Evolutionary conservation across 805 yeast species (phyloP).

Genomic region (Starmerella vaccinii): DNA sequence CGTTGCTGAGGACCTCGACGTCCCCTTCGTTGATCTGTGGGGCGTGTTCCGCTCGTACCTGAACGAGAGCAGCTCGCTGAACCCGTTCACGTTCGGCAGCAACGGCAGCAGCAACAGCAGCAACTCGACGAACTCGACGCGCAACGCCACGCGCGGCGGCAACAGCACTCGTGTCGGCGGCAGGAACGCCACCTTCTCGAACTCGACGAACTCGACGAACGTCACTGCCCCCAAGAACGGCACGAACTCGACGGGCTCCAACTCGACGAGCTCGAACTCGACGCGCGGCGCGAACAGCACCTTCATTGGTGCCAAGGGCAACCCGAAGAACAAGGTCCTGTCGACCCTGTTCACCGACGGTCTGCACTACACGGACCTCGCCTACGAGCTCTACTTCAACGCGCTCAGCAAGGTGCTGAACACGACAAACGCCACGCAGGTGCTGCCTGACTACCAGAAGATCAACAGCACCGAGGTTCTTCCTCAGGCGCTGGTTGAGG

Average conservation of each 20-base stretch:
- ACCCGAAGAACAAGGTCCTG: conserved; percentile 15
- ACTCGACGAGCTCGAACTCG: conserved; percentile 3
- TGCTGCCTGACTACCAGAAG: conserved; percentile 3
- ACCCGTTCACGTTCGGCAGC: conserved; percentile 15
- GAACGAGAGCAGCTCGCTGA: conserved; percentile 34
- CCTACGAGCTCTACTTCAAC: conserved; percentile 40
- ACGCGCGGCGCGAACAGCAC: background rate
- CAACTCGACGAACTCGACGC: background rate
- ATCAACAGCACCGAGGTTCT: conserved; percentile 13
- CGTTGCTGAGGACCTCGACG: conserved; percentile 38
- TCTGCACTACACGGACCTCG: conserved; percentile 48
- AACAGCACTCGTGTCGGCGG: background rate
- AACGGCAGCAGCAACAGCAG: background rate
- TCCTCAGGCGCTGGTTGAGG: background rate
- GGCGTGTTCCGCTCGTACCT: conserved; percentile 35
- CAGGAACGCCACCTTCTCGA: background rate
- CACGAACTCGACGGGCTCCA: background rate
- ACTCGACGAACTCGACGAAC: conserved; percentile 7
- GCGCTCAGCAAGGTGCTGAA: conserved; percentile 7
- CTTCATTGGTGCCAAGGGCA: conserved; percentile 14
- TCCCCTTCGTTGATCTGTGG: conserved; percentile 54
- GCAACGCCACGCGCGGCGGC: conserved; percentile 1
- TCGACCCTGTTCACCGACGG: conserved; percentile 40
- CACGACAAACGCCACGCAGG: background rate
- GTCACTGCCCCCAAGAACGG: background rate